phyloP scores from a whole-genome alignment of 495 filamentous ascomycete genomes.

The Viridothelium virens region DNA sequence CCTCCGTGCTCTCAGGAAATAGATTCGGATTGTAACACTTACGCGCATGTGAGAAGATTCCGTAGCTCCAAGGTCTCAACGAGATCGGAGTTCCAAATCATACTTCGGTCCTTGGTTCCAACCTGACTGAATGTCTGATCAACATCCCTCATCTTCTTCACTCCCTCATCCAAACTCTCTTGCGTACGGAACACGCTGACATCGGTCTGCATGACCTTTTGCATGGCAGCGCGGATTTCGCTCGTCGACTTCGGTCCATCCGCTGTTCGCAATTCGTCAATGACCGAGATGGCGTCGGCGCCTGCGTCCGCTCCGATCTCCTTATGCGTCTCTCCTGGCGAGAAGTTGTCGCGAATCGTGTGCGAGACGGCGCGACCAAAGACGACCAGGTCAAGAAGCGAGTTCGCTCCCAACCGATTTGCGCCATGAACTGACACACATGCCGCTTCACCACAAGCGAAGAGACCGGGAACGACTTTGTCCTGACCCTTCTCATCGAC shows the following conservation, averaged over 20 bases:
- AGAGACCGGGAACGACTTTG: conserved; percentile 88
- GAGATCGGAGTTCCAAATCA: conserved; percentile 99
- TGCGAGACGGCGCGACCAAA: conserved; percentile 95
- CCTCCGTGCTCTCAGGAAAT: background rate
- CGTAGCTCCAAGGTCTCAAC: conserved; percentile 92
- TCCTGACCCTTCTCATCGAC: conserved; percentile 76
- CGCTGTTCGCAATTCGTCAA: conserved; percentile 75
- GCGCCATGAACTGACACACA: conserved; percentile 99
- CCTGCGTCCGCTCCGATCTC: conserved; percentile 74
- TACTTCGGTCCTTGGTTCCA: conserved; percentile 89
- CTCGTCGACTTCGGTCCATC: conserved; percentile 75
- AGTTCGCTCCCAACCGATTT: conserved; percentile 96
- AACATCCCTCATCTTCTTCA: conserved; percentile 63
- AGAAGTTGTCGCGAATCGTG: conserved; percentile 84
- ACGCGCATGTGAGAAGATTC: conserved; percentile 93
- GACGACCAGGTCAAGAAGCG: conserved; percentile 90
- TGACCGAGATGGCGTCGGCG: conserved; percentile 70
- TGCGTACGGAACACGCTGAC: conserved; percentile 96
- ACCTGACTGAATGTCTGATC: conserved; percentile 71
- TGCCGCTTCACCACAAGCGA: conserved; percentile 92
- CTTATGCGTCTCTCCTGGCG: conserved; percentile 65
- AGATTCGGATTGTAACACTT: conserved; percentile 22
- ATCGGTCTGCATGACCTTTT: conserved; percentile 95
- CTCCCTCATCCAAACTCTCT: conserved; percentile 77
- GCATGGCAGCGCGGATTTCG: conserved; percentile 84